Percentiles rank a stretch among this genome's conserved stretches.
Conservation (phyloP, 1,139 yeast species). For the Debaryomyces subglobosus region DNA sequence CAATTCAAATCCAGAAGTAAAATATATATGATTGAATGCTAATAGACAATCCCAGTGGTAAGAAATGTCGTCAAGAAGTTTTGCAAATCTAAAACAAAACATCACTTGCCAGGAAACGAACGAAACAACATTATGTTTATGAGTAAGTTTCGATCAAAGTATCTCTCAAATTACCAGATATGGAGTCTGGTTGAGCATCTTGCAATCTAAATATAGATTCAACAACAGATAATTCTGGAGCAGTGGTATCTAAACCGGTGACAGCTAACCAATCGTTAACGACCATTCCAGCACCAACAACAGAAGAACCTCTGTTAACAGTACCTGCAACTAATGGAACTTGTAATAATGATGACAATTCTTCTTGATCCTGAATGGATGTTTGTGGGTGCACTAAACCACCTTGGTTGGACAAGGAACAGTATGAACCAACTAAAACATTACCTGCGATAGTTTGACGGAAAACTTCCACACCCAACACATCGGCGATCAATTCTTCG, state of each 20-base stretch:
- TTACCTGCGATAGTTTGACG: constrained; percentile 99
- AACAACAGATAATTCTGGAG: constrained; percentile 95
- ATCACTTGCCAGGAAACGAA: neutral
- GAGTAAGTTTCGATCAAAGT: constrained; percentile 87
- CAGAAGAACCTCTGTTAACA: constrained; percentile 95
- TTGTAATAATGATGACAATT: constrained; percentile 90
- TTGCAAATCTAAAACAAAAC: neutral
- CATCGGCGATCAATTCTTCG: constrained; percentile 97
- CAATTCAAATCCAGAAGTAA: constrained; percentile 6
- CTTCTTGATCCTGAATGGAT: constrained; percentile 96
- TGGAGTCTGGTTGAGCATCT: constrained; percentile 85
- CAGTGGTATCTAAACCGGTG: constrained; percentile 95
- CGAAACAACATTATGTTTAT: constrained; percentile 15
- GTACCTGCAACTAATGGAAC: constrained; percentile 99
- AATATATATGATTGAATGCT: constrained; percentile 5
- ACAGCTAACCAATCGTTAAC: constrained; percentile 99
- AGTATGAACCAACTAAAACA: constrained; percentile 95
- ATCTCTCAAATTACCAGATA: constrained; percentile 83
- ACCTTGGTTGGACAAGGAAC: constrained; percentile 94
- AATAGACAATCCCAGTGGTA: constrained; percentile 1
- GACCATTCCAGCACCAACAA: constrained; percentile 98
- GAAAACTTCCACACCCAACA: constrained; percentile 98
- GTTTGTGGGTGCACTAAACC: constrained; percentile 99
- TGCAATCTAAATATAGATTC: constrained; percentile 94
- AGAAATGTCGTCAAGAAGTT: neutral